Percentiles rank a stretch among this genome's conserved stretches.
Evolutionary conservation across 306 rosid genomes (phyloP).

Genomic region (Pyrus pyrifolia): DNA sequence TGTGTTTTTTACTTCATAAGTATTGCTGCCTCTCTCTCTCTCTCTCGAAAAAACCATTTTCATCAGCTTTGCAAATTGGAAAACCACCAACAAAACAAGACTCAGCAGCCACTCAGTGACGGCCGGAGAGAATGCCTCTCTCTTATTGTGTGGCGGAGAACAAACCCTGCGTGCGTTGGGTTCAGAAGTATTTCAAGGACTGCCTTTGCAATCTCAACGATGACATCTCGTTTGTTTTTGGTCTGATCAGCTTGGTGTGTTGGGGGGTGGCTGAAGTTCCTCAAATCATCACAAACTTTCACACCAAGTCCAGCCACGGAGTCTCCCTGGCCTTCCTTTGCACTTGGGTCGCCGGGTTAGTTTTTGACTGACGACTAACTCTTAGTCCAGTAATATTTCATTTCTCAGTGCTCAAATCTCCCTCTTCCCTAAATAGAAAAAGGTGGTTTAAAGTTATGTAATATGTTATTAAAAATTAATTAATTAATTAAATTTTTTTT

Average conservation of each 20-base stretch:
- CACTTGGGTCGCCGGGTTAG: constrained; percentile 93
- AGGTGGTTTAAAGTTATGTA: not conserved
- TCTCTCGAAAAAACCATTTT: not conserved
- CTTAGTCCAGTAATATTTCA: not conserved
- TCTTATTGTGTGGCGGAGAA: constrained; percentile 58
- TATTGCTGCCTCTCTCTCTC: not conserved
- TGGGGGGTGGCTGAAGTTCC: constrained; percentile 96
- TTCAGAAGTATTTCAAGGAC: constrained; percentile 58
- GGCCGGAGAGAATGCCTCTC: constrained; percentile 34
- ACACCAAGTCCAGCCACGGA: constrained; percentile 76
- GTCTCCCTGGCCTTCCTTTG: constrained; percentile 80
- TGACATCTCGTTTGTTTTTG: constrained; percentile 62
- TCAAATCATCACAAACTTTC: constrained; percentile 83
- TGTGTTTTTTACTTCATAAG: not conserved
- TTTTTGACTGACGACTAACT: not conserved
- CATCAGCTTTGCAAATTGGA: not conserved
- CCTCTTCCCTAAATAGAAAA: not conserved
- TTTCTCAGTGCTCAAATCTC: not conserved
- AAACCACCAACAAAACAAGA: not conserved
- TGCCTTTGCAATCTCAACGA: constrained; percentile 74
- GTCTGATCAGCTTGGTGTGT: constrained; percentile 52
- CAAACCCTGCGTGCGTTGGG: constrained; percentile 65
- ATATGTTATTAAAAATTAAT: not conserved
- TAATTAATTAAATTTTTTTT: not conserved
- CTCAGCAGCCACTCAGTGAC: not conserved